Base-by-base conservation (phyloP, 148 eudicot species). In the Camellia granthamiana region DNA sequence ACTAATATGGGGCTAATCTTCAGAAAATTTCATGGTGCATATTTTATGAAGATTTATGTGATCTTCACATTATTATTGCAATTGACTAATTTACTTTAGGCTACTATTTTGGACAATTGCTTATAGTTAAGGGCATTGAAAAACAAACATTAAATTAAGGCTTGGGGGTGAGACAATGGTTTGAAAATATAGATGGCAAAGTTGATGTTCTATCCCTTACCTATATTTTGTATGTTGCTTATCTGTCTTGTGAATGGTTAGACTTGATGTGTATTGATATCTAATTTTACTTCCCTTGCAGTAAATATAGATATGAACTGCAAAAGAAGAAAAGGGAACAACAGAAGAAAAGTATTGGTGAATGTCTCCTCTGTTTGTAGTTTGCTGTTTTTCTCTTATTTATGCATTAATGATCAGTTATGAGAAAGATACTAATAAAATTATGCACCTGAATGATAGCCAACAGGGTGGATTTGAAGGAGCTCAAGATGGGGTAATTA, bases 401-500 rank as follows among this genome's bases (percentile, higher is more conserved):
- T 76, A 41, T 72, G 59, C 74, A 68, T 78, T 72, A 41, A 42
- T 21, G 42, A 85, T 38, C 58, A 52, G 62, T 64, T 67, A 43
- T 42, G 79, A 54, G 67, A 76, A 81, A 46, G 74, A 84, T 79
- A 49, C 84, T 89, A 79, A 90, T 66, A 12, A 43, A 8, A 73
- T 68, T 83, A 30, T 72, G 67, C 68, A 82, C 58, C 82, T 81
- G 80, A 80, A 81, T 89, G 77, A 83, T 84, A 95, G 98, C 92
- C 74, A 88, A 81, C 81, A 92, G 94, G 78, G 84, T 89, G 97
- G 94, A 90, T 75, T 54, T 89, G 84, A 95, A 95, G 85, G 98
- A 95, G 85, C 93, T 95, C 65, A 95, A 93, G 87, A 93, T 93
- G 98, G 98, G 98, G 98, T 95, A 89, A 77, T 81, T 30, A 44